phyloP scores from a whole-genome alignment of 768 basidiomycete genomes.

The Candolleomyces aberdarensis region DNA sequence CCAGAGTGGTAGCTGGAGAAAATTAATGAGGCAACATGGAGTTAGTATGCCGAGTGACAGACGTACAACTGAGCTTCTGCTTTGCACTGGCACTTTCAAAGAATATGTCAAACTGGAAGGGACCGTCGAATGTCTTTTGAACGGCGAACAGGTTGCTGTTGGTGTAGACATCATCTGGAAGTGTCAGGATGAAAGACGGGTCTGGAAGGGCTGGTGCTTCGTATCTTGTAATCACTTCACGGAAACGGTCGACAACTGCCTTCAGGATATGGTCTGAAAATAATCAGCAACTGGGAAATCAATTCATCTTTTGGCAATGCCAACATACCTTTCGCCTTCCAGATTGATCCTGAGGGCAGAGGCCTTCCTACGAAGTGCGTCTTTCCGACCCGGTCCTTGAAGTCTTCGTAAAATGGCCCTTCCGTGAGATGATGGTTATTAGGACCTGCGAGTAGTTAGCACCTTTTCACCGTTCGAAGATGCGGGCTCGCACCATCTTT shows the following conservation, averaged over 20 bases:
- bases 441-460: constrained; percentile 39
- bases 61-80: constrained; percentile 63
- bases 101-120: constrained; percentile 87
- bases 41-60: background rate
- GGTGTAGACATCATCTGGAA: constrained; percentile 70
- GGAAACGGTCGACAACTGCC: constrained; percentile 55
- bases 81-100: constrained; percentile 75
- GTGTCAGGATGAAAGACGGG: constrained; percentile 73
- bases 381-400: constrained; percentile 61
- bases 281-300: background rate
- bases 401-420: constrained; percentile 57
- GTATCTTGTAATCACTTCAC: constrained; percentile 52
- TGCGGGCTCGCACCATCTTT: constrained; percentile 55
- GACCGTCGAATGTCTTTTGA: constrained; percentile 82
- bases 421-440: constrained; percentile 49
- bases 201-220: constrained; percentile 54
- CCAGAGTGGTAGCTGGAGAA: constrained; percentile 55
- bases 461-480: constrained; percentile 6
- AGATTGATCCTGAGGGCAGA: constrained; percentile 61
- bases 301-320: background rate
- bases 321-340: constrained; percentile 75
- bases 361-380: constrained; percentile 68
- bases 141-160: constrained; percentile 82
- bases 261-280: constrained; percentile 59
- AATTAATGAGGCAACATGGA: constrained; percentile 3